phyloP scores from a whole-genome alignment of 257 asterid species.

The Gentiana straminea region DNA sequence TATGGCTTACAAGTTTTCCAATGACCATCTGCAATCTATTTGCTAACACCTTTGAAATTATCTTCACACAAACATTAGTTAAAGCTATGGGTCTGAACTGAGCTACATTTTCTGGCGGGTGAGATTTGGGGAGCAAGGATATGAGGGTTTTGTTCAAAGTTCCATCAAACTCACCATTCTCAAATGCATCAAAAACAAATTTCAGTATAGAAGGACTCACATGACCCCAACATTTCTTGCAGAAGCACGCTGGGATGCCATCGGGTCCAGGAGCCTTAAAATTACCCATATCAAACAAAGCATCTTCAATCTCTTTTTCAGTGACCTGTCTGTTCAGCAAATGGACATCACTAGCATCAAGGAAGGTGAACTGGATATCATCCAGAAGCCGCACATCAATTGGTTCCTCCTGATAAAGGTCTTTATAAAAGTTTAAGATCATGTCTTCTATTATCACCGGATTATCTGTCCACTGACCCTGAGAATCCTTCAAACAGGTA shows the following conservation, averaged over 20 bases:
- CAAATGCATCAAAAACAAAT: background rate
- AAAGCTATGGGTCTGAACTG: background rate
- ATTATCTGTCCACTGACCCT: background rate
- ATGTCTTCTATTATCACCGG: background rate
- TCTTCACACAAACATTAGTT: background rate
- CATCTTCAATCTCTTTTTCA: background rate
- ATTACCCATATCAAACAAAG: background rate
- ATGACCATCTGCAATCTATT: background rate
- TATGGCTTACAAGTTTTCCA: background rate
- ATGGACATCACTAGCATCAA: background rate
- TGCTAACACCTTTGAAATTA: background rate
- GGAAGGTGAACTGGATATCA: background rate
- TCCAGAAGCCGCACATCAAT: too few species aligned
- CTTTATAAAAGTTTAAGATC: background rate
- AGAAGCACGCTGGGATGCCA: background rate
- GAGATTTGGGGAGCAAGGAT: background rate
- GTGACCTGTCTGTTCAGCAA: background rate
- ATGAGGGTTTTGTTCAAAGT: background rate
- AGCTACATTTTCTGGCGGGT: background rate
- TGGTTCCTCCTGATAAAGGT: too few species aligned
- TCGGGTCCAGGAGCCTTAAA: background rate
- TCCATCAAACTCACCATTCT: background rate
- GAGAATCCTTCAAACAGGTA: background rate
- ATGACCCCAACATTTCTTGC: background rate
- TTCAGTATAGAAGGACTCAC: background rate